phyloP scores from a whole-genome alignment of 1,284 basidiomycete species.

The Trametes versicolor region DNA sequence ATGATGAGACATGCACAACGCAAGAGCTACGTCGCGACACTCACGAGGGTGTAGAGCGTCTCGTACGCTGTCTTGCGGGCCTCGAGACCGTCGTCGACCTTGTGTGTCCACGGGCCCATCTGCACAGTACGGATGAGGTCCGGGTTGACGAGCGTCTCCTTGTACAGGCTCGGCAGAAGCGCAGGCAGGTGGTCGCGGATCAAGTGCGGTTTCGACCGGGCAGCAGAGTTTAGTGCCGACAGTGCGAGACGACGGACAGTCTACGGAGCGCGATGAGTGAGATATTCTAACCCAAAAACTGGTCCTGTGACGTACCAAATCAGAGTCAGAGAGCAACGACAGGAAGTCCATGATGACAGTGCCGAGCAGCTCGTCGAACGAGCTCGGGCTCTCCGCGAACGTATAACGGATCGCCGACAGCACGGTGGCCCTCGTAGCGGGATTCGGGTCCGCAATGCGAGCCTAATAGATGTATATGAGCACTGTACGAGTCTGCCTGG shows the following conservation, averaged over 20 bases:
- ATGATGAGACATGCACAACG: constrained; percentile 18
- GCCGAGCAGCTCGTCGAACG: constrained; percentile 90
- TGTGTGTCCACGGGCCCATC: constrained; percentile 99
- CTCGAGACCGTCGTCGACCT: constrained; percentile 93
- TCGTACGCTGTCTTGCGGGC: constrained; percentile 97
- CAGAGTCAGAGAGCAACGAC: constrained; percentile 84
- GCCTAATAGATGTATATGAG: constrained; percentile 51
- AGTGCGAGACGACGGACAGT: constrained; percentile 88
- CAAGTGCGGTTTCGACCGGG: constrained; percentile 93
- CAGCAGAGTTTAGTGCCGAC: constrained; percentile 92
- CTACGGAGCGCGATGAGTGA: constrained; percentile 50
- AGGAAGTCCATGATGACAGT: constrained; percentile 92
- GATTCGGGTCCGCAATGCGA: constrained; percentile 73
- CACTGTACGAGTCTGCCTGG: not conserved
- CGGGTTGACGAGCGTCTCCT: constrained; percentile 83
- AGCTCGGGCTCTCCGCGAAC: constrained; percentile 86
- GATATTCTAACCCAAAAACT: not conserved
- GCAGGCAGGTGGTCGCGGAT: constrained; percentile 84
- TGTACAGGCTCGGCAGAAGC: constrained; percentile 87
- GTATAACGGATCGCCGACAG: constrained; percentile 96
- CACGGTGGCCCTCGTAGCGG: constrained; percentile 87
- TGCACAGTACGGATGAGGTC: constrained; percentile 91
- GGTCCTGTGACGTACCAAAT: constrained; percentile 68
- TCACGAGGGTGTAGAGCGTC: constrained; percentile 93
- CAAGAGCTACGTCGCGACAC: constrained; percentile 36